These are phyloP conservation scores for Epichloe gansuensis DNA, from an alignment of 2,329 filamentous ascomycete genomes.

Conservation along the genomic window DNA sequence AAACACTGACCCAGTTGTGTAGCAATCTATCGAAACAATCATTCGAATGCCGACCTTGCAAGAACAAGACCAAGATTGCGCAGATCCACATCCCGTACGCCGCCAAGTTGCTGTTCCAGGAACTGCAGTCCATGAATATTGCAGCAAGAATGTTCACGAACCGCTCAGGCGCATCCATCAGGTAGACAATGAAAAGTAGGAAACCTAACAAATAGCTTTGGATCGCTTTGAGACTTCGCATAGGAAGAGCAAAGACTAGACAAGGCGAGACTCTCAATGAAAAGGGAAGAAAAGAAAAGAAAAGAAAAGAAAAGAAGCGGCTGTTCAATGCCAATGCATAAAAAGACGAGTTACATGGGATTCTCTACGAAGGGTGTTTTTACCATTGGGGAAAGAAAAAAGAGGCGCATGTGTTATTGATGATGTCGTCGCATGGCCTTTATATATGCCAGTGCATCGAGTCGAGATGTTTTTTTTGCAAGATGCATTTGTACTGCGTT, in stretches of 20 bases:
- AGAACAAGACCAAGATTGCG: constrained; percentile 98
- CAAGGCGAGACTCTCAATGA: background rate
- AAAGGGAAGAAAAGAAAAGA: background rate
- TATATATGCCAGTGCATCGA: background rate
- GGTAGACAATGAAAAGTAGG: constrained; percentile 26
- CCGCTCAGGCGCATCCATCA: constrained; percentile 60
- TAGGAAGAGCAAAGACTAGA: background rate
- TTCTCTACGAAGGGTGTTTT: background rate
- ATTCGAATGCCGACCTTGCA: constrained; percentile 93
- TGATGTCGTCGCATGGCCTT: background rate
- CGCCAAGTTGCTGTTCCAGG: constrained; percentile 95
- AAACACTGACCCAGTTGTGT: constrained; percentile 21
- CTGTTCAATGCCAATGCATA: background rate
- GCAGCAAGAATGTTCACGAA: constrained; percentile 94
- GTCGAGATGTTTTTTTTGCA: background rate
- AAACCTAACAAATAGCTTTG: background rate
- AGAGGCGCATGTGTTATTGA: constrained; percentile 5
- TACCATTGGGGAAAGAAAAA: background rate
- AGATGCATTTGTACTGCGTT: background rate
- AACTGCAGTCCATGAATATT: constrained; percentile 96
- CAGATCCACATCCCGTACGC: constrained; percentile 97
- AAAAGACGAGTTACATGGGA: background rate
- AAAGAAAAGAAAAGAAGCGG: background rate
- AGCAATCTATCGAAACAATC: constrained; percentile 90
- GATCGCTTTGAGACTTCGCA: background rate